These are phyloP conservation scores for Acarospora socialis DNA, from an alignment of 2,329 filamentous ascomycete genomes.

Conservation along the genomic window DNA sequence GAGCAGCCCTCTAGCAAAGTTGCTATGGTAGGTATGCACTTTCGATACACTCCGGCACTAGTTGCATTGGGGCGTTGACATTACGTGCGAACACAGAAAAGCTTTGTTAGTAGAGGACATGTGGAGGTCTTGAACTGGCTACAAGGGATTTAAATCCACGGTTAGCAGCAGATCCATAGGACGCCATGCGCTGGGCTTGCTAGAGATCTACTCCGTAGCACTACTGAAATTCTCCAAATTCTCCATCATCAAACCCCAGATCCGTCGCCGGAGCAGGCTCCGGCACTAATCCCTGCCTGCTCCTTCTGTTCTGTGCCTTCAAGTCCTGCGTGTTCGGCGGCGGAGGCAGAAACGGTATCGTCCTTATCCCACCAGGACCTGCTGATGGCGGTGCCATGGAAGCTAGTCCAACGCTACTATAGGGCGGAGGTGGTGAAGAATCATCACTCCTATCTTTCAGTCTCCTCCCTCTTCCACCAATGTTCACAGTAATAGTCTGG, in stretches of 20 bases:
- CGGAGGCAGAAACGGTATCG: conserved; percentile 43
- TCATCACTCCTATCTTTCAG: conserved; percentile 19
- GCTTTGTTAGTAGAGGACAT: too few relatives aligned
- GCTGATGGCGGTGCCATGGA: conserved; percentile 6
- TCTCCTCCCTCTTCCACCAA: conserved; percentile 44
- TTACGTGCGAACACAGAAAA: too few relatives aligned
- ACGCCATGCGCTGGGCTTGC: too few relatives aligned
- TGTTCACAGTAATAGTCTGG: conserved; percentile 73
- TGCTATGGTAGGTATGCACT: too few relatives aligned
- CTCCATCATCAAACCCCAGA: conserved; percentile 72
- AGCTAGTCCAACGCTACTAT: not conserved
- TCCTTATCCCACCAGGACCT: conserved; percentile 16
- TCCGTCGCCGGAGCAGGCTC: conserved; percentile 36
- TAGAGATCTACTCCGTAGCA: too few relatives aligned
- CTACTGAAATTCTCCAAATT: conserved; percentile 68
- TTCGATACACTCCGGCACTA: too few relatives aligned
- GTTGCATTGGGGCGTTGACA: too few relatives aligned
- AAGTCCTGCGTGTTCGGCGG: conserved; percentile 45
- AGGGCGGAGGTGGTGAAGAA: conserved; percentile 57
- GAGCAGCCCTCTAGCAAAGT: too few relatives aligned
- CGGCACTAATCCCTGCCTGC: conserved; percentile 36
- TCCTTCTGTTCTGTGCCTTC: conserved; percentile 45
- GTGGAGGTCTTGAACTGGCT: too few relatives aligned
- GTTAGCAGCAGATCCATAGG: too few relatives aligned
- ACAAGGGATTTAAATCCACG: too few relatives aligned